A percentile compares a stretch with the other conserved stretches of the same genome.
Conservation (phyloP, 768 basidiomycete genomes). For the Termitomyces sp. region DNA sequence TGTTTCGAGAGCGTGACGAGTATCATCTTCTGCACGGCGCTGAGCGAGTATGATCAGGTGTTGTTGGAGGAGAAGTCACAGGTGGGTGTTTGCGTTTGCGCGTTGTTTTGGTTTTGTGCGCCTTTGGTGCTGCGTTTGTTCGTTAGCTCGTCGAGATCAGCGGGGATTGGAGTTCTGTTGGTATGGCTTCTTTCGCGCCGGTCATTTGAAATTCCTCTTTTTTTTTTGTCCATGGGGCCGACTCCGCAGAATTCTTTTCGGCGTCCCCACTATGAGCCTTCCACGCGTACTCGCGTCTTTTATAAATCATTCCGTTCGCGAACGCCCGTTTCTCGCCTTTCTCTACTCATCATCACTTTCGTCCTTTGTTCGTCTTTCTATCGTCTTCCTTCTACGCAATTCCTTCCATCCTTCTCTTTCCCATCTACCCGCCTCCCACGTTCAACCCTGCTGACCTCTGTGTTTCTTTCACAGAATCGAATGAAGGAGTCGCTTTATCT, state of each 20-base stretch:
- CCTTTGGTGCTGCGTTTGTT: background rate
- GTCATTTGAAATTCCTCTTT: no score
- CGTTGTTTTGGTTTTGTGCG: background rate
- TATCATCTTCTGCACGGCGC: slow-evolving; percentile 70
- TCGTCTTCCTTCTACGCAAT: background rate
- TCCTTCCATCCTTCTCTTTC: background rate
- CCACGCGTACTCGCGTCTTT: no score
- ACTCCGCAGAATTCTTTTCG: no score
- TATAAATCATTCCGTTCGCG: no score
- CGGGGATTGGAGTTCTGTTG: no score
- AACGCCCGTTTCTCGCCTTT: no score
- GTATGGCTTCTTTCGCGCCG: no score
- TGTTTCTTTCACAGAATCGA: slow-evolving; percentile 62
- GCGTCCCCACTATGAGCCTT: no score
- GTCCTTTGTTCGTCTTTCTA: background rate
- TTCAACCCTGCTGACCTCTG: slow-evolving; percentile 26
- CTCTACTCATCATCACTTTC: no score
- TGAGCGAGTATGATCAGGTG: slow-evolving; percentile 76
- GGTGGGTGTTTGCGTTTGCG: slow-evolving; percentile 33
- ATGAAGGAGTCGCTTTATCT: slow-evolving; percentile 91
- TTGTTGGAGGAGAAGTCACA: slow-evolving; percentile 67
- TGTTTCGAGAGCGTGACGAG: slow-evolving; percentile 43
- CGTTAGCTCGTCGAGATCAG: no score
- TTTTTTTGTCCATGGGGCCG: no score
- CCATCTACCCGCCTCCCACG: no score